Base-by-base conservation (phyloP, 2,329 filamentous ascomycete genomes). In the Claviceps sp. region DNA sequence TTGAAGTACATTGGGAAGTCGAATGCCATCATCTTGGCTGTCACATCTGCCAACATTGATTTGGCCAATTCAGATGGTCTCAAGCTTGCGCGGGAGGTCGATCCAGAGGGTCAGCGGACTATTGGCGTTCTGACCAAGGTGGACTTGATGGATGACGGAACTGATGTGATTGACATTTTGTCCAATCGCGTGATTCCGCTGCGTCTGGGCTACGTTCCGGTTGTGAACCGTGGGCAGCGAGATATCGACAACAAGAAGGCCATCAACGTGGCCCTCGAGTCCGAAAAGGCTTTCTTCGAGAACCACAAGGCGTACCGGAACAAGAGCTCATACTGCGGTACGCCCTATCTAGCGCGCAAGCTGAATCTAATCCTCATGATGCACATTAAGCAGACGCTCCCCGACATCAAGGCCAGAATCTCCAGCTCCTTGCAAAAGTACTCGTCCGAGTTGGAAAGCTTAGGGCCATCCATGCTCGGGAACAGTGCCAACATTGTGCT, bases 331-430 rank as follows among this genome's bases (percentile, higher is more conserved):
- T 98, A 98, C 77, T 98, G 93, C 70, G 93, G 93, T 68, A 98
- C 93, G 3, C 93, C 93, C 4, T 98, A 98, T 65, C 76, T 98
- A 55, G 93, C 93, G 4, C 84, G 91, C 60, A 98, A 98, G 72
- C 81, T 98, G 55, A 98, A 98, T 71, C 77, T 98, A 63, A 97
- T 98, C 65, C 79, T 98, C 60, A 97, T 98, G 91, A 98, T 98
- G 93, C 93, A 98, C 75, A 98, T 98, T 76, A 98, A 98, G 73
- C 91, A 98, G 74, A 98, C 93, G 1, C 79, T 98, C 14, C 93
- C 93, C 42, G 93, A 98, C 65, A 98, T 98, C 76, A 98, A 98
- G 74, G 88, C 87, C 14, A 86, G 94, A 57, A 98, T 98, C 61
- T 81, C 86, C n/a, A 86, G 87, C 59, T 96, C 91, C 14, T 75